phyloP scores from a whole-genome alignment of 352 stramenopile species.

The Hyaloperonospora arabidopsidis region DNA sequence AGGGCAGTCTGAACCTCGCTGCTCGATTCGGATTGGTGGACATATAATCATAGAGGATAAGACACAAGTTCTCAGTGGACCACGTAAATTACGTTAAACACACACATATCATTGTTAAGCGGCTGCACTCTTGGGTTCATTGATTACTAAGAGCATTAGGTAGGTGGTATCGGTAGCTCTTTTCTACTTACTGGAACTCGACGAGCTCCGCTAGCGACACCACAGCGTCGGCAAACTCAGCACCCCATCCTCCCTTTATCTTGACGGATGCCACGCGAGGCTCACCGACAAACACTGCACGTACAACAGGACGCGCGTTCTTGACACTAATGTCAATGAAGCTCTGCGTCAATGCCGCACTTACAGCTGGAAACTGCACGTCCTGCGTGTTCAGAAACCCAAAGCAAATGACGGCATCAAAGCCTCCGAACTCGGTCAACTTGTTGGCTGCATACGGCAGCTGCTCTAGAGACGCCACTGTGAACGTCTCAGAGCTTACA shows the following conservation, averaged over 20 bases:
- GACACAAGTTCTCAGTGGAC: too few species aligned
- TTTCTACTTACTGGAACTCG: slow-evolving; percentile 45
- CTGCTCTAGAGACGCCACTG: slow-evolving; percentile 68
- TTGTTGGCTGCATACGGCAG: slow-evolving; percentile 83
- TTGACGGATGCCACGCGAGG: slow-evolving; percentile 68
- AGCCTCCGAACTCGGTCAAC: slow-evolving; percentile 56
- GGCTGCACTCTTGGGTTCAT: too few species aligned
- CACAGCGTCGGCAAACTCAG: slow-evolving; percentile 55
- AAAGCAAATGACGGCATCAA: slow-evolving; percentile 73
- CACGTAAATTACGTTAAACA: too few species aligned
- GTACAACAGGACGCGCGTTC: slow-evolving; percentile 70
- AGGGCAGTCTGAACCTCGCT: too few species aligned
- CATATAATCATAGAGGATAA: not conserved
- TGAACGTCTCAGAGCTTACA: slow-evolving; percentile 55
- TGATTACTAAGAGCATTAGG: too few species aligned
- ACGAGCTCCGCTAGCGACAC: slow-evolving; percentile 59
- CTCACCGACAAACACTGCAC: slow-evolving; percentile 70
- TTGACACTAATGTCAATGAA: slow-evolving; percentile 82
- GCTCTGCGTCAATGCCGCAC: slow-evolving; percentile 51
- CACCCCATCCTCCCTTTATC: slow-evolving; percentile 64
- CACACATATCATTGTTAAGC: too few species aligned
- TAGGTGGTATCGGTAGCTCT: not conserved
- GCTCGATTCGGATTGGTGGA: slow-evolving; percentile 11
- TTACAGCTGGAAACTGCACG: slow-evolving; percentile 50
- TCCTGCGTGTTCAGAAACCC: slow-evolving; percentile 70